Conservation (phyloP, 257 asterid genomes). For the Anisodus tanguticus region DNA sequence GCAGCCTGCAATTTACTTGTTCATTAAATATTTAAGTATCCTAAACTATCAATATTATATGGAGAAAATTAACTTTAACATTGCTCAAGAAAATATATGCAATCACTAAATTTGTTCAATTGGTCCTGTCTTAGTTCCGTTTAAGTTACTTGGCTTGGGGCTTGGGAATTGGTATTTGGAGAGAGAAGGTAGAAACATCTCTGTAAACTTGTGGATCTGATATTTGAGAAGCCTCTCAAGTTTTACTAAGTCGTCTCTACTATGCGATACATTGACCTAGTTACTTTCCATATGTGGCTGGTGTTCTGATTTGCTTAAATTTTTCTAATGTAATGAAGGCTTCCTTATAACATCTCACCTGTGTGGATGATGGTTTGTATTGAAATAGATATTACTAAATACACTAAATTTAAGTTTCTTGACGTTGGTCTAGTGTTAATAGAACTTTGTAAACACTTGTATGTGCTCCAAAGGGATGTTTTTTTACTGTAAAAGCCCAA, state of each 20-base stretch:
- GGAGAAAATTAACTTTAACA: background rate
- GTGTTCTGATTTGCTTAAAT: background rate
- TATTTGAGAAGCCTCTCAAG: conserved; percentile 26
- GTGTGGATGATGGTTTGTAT: background rate
- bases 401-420: background rate
- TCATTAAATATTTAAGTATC: background rate
- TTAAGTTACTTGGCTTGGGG: background rate
- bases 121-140: conserved; percentile 9
- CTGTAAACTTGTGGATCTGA: conserved; percentile 16
- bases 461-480: background rate
- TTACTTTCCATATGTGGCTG: background rate
- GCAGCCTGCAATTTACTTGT: background rate
- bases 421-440: background rate
- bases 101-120: background rate
- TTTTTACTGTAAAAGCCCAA: background rate
- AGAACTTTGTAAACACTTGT: conserved; percentile 7
- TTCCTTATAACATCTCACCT: background rate
- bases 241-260: background rate
- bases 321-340: background rate
- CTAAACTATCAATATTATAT: background rate
- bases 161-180: background rate
- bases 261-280: background rate
- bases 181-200: background rate
- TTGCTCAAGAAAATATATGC: background rate
- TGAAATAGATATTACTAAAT: background rate